These are phyloP conservation scores for Pseudofabraea citricarpa DNA, from an alignment of 2,329 filamentous ascomycete genomes.

Conservation along the genomic window DNA sequence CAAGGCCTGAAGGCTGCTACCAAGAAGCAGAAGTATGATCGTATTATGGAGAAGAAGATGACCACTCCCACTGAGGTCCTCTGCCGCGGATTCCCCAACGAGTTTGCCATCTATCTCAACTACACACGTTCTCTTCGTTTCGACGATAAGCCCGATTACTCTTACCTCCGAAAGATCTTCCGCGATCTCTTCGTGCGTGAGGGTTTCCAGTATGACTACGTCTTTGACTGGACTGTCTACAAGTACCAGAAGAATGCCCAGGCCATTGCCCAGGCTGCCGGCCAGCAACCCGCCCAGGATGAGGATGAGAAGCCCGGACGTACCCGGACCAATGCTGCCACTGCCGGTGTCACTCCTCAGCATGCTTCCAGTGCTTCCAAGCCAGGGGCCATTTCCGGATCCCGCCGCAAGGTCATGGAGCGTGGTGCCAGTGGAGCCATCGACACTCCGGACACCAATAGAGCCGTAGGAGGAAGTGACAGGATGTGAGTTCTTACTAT, in stretches of 20 bases:
- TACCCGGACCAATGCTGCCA: slow-evolving; percentile 60
- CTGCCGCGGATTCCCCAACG: slow-evolving; percentile 97
- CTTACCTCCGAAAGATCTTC: slow-evolving; percentile 99
- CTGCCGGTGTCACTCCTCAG: slow-evolving; percentile 51
- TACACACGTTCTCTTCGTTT: slow-evolving; percentile 98
- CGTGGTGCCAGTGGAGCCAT: slow-evolving; percentile 49
- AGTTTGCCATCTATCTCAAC: slow-evolving; percentile 99
- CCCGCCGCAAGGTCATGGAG: slow-evolving; percentile 81
- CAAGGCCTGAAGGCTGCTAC: slow-evolving; percentile 97
- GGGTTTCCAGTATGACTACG: slow-evolving; percentile 99
- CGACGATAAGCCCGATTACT: slow-evolving; percentile 99
- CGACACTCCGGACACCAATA: slow-evolving; percentile 68
- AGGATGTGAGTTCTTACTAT: slow-evolving; percentile 83
- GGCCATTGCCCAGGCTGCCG: slow-evolving; percentile 81
- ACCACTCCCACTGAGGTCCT: slow-evolving; percentile 97
- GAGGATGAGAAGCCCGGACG: slow-evolving; percentile 73
- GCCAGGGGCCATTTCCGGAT: slow-evolving; percentile 68
- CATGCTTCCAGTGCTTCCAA: slow-evolving; percentile 55
- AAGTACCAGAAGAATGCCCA: slow-evolving; percentile 99
- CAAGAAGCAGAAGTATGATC: slow-evolving; percentile 99
- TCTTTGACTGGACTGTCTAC: slow-evolving; percentile 99
- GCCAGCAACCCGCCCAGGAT: slow-evolving; percentile 59
- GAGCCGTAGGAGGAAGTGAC: slow-evolving; percentile 75
- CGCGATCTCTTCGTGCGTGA: slow-evolving; percentile 97
- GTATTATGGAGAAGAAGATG: slow-evolving; percentile 99